Conservation (phyloP, 306 rosid genomes). For the Fragaria vesca region DNA sequence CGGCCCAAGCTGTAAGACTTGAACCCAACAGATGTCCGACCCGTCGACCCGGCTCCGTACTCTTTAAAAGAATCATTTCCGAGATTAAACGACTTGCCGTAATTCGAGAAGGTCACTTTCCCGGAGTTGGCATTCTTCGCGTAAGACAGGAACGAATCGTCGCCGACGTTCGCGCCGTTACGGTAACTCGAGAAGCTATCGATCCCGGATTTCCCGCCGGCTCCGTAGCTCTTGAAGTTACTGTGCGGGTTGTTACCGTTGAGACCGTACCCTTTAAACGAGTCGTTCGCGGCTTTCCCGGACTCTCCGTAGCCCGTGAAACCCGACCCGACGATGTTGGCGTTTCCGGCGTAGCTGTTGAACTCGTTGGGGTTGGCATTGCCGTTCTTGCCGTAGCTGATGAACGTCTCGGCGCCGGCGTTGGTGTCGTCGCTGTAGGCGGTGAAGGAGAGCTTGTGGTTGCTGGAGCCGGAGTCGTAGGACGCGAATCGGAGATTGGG, state of each 20-base stretch:
- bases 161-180: conserved; percentile 71
- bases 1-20: conserved; percentile 64
- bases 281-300: conserved; percentile 50
- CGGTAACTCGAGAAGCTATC: conserved; percentile 63
- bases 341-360: conserved; percentile 47
- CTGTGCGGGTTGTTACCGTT: conserved; percentile 63
- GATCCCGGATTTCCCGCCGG: conserved; percentile 44
- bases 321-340: conserved; percentile 61
- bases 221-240: conserved; percentile 56
- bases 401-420: conserved; percentile 60
- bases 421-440: conserved; percentile 75
- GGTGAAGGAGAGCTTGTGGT: conserved; percentile 61
- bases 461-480: conserved; percentile 54
- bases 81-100: conserved; percentile 74
- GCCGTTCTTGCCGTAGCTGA: conserved; percentile 63
- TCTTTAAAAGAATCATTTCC: conserved; percentile 84
- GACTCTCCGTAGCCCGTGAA: conserved; percentile 67
- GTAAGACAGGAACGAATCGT: conserved; percentile 58
- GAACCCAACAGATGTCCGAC: conserved; percentile 52
- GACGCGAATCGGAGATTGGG: conserved; percentile 69
- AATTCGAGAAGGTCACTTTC: conserved; percentile 50
- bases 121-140: conserved; percentile 56
- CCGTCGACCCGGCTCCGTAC: conserved; percentile 59
- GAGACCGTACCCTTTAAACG: conserved; percentile 63
- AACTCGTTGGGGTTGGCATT: conserved; percentile 55